Conservation (phyloP, 345 rosid species). For the Euphorbia peplus region DNA sequence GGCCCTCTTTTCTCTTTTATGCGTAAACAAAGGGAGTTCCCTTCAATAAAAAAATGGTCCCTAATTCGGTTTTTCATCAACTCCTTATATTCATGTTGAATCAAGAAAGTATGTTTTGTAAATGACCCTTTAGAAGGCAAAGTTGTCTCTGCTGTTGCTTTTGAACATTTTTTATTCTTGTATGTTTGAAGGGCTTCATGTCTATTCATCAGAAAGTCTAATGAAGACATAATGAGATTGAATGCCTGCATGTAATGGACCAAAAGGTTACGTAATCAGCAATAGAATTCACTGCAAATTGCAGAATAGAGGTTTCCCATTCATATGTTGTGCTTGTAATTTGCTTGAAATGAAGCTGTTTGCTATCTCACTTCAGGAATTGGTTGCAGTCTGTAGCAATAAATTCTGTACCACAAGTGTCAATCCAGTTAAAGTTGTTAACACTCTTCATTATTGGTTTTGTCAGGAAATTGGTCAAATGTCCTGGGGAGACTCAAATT, state of each 20-base stretch:
- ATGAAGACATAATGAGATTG: conserved; percentile 2
- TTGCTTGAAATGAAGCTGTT: not conserved
- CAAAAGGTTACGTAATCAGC: not conserved
- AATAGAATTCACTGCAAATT: not conserved
- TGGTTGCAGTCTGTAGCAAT: not conserved
- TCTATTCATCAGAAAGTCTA: not conserved
- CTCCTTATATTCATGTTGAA: not conserved
- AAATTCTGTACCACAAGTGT: not conserved
- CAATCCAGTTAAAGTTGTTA: not conserved
- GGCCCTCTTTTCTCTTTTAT: not conserved
- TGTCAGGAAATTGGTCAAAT: conserved; percentile 65
- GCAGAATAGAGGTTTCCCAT: not conserved
- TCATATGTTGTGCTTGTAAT: not conserved
- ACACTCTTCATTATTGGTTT: conserved; percentile 8
- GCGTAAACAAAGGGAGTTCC: not conserved
- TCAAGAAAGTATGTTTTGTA: not conserved
- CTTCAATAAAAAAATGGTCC: not conserved
- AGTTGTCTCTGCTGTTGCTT: not conserved
- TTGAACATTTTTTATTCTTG: not conserved
- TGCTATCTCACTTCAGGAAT: not conserved
- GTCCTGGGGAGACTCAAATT: conserved; percentile 55
- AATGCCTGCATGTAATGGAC: not conserved
- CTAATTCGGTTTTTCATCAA: not conserved
- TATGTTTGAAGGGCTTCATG: not conserved
- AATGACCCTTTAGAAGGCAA: not conserved